Percentiles rank a stretch among this genome's conserved stretches.
These are phyloP conservation scores for Mariannaea elegans DNA, from an alignment of 2,329 filamentous ascomycete genomes.

Conservation along the genomic window DNA sequence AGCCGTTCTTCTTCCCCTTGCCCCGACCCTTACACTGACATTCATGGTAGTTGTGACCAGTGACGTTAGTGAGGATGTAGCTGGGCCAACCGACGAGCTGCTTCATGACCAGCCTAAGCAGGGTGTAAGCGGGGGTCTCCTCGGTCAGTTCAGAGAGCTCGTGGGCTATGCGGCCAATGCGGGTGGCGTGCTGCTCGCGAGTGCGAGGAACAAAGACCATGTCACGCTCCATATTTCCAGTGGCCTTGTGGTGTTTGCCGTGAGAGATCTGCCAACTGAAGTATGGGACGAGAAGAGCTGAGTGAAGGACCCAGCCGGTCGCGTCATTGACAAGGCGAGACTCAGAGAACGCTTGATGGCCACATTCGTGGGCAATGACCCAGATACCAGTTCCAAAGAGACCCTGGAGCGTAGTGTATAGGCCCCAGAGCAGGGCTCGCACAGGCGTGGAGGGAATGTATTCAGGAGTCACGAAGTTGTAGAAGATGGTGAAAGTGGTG, in stretches of 20 bases:
- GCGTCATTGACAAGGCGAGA: conserved; percentile 90
- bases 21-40: too few relatives aligned
- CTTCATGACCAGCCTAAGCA: conserved; percentile 78
- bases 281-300: conserved; percentile 89
- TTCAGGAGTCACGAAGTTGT: conserved; percentile 90
- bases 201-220: conserved; percentile 99
- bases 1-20: conserved; percentile 92
- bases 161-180: conserved; percentile 77
- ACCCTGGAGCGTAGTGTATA: conserved; percentile 85
- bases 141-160: conserved; percentile 90
- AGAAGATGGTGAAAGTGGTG: too few relatives aligned
- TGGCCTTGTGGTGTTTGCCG: conserved; percentile 99
- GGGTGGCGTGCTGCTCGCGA: conserved; percentile 79
- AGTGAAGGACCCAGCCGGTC: conserved; percentile 92
- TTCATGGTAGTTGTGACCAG: too few relatives aligned
- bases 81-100: conserved; percentile 93
- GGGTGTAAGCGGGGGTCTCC: conserved; percentile 89
- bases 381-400: conserved; percentile 93
- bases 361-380: conserved; percentile 98
- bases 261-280: conserved; percentile 99
- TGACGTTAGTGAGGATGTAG: conserved; percentile 92
- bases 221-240: conserved; percentile 94
- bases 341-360: conserved; percentile 95
- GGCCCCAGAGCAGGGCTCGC: conserved; percentile 70
- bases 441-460: conserved; percentile 74